phyloP scores from a whole-genome alignment of 2,329 filamentous ascomycete species.

The Penicillium italicum region DNA sequence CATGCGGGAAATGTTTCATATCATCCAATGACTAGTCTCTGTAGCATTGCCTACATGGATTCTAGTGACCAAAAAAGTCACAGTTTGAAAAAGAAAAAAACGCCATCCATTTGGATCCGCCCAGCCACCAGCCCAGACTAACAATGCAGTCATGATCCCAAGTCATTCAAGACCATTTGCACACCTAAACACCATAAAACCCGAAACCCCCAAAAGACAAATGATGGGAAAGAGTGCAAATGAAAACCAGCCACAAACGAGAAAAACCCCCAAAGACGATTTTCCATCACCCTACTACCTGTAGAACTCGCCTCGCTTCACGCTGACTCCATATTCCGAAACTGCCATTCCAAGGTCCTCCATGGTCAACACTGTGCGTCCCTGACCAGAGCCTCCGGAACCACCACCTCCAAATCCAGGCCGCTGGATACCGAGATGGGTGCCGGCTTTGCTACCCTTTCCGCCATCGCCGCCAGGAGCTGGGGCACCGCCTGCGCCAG shows the following conservation, averaged over 20 bases:
- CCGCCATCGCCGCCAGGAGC: constrained; percentile 46
- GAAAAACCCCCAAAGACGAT: not conserved
- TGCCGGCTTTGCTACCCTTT: constrained; percentile 48
- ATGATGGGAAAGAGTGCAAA: not conserved
- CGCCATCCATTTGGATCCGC: constrained; percentile 14
- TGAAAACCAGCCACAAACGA: not conserved
- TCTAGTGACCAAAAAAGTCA: not conserved
- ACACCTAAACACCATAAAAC: not conserved
- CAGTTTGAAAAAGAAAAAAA: constrained; percentile 8
- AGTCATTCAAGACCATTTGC: not conserved
- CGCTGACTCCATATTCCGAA: constrained; percentile 94
- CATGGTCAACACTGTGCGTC: constrained; percentile 94
- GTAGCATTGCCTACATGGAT: not conserved
- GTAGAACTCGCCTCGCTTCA: constrained; percentile 97
- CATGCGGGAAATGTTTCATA: not conserved
- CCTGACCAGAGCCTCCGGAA: constrained; percentile 75
- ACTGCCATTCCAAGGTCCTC: constrained; percentile 98
- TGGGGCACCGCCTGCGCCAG: constrained; percentile 53
- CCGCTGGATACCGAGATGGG: constrained; percentile 67
- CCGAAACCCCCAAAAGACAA: constrained; percentile 1
- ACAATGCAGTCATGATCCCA: constrained; percentile 9
- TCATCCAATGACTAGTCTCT: not conserved
- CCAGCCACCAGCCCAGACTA: constrained; percentile 6
- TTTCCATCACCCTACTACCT: constrained; percentile 50
- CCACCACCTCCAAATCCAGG: constrained; percentile 83